phyloP scores from a whole-genome alignment of 2,329 filamentous ascomycete genomes.

The Clarireedia homoeocarpa region DNA sequence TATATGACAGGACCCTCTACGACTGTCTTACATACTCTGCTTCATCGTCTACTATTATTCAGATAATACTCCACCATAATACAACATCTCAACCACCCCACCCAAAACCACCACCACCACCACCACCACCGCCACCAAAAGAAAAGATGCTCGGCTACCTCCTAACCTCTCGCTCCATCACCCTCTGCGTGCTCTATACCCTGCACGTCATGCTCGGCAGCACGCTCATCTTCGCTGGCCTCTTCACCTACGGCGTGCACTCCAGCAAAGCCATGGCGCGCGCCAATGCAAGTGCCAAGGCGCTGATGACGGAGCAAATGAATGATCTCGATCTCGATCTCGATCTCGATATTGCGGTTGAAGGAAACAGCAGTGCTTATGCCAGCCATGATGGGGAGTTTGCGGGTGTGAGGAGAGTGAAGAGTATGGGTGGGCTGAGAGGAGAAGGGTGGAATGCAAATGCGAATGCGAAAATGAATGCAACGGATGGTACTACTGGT shows the following conservation, averaged over 20 bases:
- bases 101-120: neutral
- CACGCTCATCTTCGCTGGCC: constrained; percentile 6
- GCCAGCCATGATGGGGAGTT: neutral
- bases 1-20: too few relatives aligned
- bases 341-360: neutral
- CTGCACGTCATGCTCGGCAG: constrained; percentile 7
- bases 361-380: neutral
- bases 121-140: neutral
- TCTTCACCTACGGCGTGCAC: constrained; percentile 2
- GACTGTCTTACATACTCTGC: too few relatives aligned
- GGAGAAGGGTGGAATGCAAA: neutral
- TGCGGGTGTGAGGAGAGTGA: neutral
- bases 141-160: constrained; percentile 5
- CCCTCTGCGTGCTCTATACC: constrained; percentile 6
- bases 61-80: too few relatives aligned
- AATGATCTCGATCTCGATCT: neutral
- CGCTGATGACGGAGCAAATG: neutral
- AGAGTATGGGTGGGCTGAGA: neutral
- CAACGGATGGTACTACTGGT: neutral
- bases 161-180: constrained; percentile 5
- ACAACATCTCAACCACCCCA: neutral
- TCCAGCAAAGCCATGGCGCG: constrained; percentile 6
- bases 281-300: neutral
- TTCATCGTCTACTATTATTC: too few relatives aligned
- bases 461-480: neutral